phyloP scores from a whole-genome alignment of 495 filamentous ascomycete genomes.

The Aspergillus sclerotiicarbonarius region DNA sequence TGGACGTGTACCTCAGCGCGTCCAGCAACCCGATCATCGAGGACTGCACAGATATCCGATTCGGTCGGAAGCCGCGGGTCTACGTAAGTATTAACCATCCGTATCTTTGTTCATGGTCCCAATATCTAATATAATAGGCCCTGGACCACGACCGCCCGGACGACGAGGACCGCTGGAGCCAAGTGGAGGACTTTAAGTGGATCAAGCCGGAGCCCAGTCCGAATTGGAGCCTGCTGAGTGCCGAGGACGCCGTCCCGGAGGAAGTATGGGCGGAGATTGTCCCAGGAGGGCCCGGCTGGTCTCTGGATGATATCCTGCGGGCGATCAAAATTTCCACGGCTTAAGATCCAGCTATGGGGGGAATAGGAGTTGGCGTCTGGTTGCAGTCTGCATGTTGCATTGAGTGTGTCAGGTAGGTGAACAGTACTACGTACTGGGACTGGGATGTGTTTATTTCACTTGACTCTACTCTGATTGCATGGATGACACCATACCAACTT shows the following conservation, averaged over 20 bases:
- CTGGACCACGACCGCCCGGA: slow-evolving; percentile 38
- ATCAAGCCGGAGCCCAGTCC: slow-evolving; percentile 81
- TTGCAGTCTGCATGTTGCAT: neutral
- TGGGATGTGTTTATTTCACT: too few relatives aligned
- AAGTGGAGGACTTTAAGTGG: slow-evolving; percentile 98
- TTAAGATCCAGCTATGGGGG: slow-evolving; percentile 9
- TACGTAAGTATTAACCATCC: slow-evolving; percentile 58
- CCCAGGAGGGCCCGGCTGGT: slow-evolving; percentile 58
- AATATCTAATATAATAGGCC: slow-evolving; percentile 21
- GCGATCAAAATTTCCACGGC: slow-evolving; percentile 48
- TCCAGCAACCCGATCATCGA: slow-evolving; percentile 90
- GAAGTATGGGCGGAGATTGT: slow-evolving; percentile 71
- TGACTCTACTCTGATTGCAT: too few relatives aligned
- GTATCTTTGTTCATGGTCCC: neutral
- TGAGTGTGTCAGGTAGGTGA: neutral
- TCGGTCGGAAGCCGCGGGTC: slow-evolving; percentile 66
- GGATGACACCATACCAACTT: too few relatives aligned
- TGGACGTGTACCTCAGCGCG: slow-evolving; percentile 80
- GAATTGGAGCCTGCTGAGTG: slow-evolving; percentile 75
- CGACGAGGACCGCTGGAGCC: slow-evolving; percentile 69
- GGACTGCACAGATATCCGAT: slow-evolving; percentile 73
- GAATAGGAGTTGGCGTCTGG: neutral
- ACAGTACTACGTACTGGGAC: neutral
- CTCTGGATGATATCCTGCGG: slow-evolving; percentile 65
- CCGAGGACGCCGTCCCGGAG: slow-evolving; percentile 57